Evolutionary conservation across 2,329 filamentous ascomycete species (phyloP), one percentile per base, ranked within the genome.

Genomic region (Emericellopsis cladophorae): DNA sequence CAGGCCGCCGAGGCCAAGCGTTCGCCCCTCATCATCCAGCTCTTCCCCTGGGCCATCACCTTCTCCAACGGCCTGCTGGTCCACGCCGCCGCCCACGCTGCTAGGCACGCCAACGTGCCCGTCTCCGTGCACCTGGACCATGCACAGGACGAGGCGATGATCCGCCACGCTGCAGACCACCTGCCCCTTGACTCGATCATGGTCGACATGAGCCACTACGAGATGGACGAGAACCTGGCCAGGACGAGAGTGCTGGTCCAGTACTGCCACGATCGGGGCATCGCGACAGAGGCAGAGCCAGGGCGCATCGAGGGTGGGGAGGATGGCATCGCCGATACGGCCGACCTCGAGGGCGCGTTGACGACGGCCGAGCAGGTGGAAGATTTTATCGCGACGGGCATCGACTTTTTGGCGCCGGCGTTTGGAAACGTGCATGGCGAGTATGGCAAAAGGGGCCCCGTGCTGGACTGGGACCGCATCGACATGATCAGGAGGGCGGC

Each of bases 131-230:
- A 82, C 57, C 68, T 83, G 52, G 77, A 82, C 61, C 78, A 81
- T 54, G 76, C 74, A 9, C 77, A 81, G 51, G 68, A 68, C 8
- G 69, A 72, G 18, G 68, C 69, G 40, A 68, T 76, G 21, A 76
- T 81, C 44, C 66, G 67, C 8, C 59, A 59, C 0, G 76, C 75
- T 0, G 75, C 74, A 0, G 65, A 71, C 44, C 59, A 65, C 7
- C 61, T 75, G 23, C 65, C 64, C 0, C 84, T 84, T 47, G 81
- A 85, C 53, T 71, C 67, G 41, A 83, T 86, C 55, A 85, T 87
- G 81, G 76, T 85, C 0, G 82, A 86, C 57, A 86, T 86, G 80
- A 76, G 68, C 43, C 81, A 84, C 52, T 77, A 81, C 52, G 77
- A 81, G 48, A 79, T 78, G 48, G 78, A 70, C 41, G 79, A 84